These are phyloP conservation scores for Sedum album DNA, from an alignment of 164 flowering plant species.

Conservation along the genomic window DNA sequence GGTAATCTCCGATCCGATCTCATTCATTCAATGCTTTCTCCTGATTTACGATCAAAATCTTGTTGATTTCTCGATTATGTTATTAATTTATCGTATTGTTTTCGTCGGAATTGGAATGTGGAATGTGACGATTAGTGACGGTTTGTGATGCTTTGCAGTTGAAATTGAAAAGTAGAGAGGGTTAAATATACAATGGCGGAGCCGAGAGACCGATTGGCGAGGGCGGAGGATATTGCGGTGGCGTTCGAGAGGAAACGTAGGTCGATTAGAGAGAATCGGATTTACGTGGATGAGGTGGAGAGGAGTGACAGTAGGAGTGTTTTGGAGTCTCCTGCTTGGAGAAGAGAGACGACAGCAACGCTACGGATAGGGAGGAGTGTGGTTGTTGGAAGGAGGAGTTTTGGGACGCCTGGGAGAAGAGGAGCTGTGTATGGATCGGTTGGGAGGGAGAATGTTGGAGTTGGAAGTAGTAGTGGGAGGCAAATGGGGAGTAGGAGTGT, in stretches of 20 bases:
- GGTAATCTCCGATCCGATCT: background rate
- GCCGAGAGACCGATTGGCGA: conserved; percentile 36
- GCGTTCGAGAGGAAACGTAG: conserved; percentile 18
- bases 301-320: background rate
- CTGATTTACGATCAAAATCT: background rate
- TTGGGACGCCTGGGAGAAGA: conserved; percentile 16
- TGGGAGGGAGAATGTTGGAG: conserved; percentile 24
- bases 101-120: background rate
- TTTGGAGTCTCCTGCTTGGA: conserved; percentile 10
- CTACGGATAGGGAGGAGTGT: conserved; percentile 2
- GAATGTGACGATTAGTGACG: background rate
- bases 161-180: background rate
- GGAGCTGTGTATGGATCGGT: conserved; percentile 11
- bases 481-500: conserved; percentile 18
- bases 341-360: background rate
- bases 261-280: conserved; percentile 1
- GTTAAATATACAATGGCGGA: conserved; percentile 27
- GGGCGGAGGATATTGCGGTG: conserved; percentile 23
- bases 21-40: too few species aligned
- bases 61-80: background rate
- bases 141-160: background rate
- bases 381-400: conserved; percentile 18
- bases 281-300: conserved; percentile 13
- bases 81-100: background rate
- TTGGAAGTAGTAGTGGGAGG: conserved; percentile 15